Evolutionary conservation across 2,329 filamentous ascomycete species (phyloP).

Genomic region (Colletotrichum magnum): DNA sequence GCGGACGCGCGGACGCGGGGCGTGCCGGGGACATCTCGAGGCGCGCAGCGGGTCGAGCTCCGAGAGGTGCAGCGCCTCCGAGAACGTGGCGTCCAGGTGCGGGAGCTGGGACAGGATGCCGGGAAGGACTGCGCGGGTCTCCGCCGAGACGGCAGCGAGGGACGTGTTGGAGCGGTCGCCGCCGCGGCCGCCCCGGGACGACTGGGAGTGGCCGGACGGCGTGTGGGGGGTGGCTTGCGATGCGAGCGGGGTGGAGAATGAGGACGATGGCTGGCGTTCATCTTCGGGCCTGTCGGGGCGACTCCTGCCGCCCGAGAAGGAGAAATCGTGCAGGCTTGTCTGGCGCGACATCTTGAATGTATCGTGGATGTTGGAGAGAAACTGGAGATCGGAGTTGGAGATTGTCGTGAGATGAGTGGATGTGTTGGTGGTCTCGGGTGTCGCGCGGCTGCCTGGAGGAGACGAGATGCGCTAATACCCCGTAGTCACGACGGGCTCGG

Average conservation of each 20-base stretch:
- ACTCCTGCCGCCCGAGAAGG: conserved; percentile 4
- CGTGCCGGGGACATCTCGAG: conserved; percentile 58
- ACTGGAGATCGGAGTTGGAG: not conserved
- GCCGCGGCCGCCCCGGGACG: not conserved
- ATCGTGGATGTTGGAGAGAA: not conserved
- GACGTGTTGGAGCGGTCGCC: conserved; percentile 24
- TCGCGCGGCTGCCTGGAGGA: conserved; percentile 8
- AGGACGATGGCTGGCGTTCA: conserved; percentile 35
- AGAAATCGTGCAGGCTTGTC: conserved; percentile 18
- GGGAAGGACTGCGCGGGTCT: conserved; percentile 64
- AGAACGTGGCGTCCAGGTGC: conserved; percentile 50
- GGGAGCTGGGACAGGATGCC: conserved; percentile 61
- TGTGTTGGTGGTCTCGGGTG: not conserved
- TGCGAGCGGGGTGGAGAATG: not conserved
- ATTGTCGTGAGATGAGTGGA: not conserved
- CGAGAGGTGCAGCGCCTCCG: conserved; percentile 54
- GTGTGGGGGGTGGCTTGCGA: not conserved
- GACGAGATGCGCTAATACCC: not conserved
- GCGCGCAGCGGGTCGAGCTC: conserved; percentile 56
- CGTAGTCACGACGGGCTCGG: not conserved
- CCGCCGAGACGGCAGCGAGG: conserved; percentile 53
- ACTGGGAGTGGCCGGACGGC: not conserved
- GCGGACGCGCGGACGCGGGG: conserved; percentile 53
- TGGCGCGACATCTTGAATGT: conserved; percentile 19
- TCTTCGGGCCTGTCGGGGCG: conserved; percentile 9